Conservation (phyloP, 2,329 filamentous ascomycete species). For the Hypoxylon sp. region DNA sequence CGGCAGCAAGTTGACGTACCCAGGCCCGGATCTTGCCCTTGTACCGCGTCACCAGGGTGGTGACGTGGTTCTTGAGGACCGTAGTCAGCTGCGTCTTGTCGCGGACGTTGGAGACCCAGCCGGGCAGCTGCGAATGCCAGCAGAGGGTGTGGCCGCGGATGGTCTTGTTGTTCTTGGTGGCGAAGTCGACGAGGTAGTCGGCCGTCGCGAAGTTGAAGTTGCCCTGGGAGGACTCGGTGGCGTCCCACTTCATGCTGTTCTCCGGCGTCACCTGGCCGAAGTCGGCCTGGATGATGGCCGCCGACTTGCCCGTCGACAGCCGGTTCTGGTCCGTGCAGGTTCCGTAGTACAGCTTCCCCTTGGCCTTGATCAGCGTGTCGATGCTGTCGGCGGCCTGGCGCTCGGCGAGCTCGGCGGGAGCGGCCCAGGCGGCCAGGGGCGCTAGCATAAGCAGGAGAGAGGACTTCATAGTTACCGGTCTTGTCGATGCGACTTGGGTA, state of each 20-base stretch:
- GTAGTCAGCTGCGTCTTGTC: conserved; percentile 58
- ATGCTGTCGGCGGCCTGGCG: conserved; percentile 62
- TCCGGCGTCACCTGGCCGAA: conserved; percentile 75
- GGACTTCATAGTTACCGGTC: conserved; percentile 48
- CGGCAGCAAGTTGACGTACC: conserved; percentile 39
- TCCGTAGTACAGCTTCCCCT: conserved; percentile 75
- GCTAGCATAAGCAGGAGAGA: conserved; percentile 53
- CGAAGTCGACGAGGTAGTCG: conserved; percentile 71
- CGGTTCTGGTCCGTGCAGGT: conserved; percentile 66
- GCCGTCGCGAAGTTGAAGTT: conserved; percentile 67
- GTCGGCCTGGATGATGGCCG: conserved; percentile 68
- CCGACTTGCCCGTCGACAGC: conserved; percentile 62
- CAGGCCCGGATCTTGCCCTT: conserved; percentile 68
- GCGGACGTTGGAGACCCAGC: conserved; percentile 65
- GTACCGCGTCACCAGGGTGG: conserved; percentile 67
- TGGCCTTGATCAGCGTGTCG: conserved; percentile 67
- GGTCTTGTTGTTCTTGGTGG: conserved; percentile 65
- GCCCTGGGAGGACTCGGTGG: conserved; percentile 55
- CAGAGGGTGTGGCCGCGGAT: conserved; percentile 75
- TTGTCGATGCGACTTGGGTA: conserved; percentile 22
- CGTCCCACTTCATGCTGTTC: conserved; percentile 79
- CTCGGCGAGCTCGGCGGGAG: conserved; percentile 50
- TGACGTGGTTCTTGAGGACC: conserved; percentile 71
- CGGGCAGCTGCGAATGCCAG: conserved; percentile 71
- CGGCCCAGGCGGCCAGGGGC: conserved; percentile 52